Percentiles rank a stretch among this genome's conserved stretches.
Evolutionary conservation across 2,329 filamentous ascomycete species (phyloP).

Genomic region (Raffaelea albimanens): DNA sequence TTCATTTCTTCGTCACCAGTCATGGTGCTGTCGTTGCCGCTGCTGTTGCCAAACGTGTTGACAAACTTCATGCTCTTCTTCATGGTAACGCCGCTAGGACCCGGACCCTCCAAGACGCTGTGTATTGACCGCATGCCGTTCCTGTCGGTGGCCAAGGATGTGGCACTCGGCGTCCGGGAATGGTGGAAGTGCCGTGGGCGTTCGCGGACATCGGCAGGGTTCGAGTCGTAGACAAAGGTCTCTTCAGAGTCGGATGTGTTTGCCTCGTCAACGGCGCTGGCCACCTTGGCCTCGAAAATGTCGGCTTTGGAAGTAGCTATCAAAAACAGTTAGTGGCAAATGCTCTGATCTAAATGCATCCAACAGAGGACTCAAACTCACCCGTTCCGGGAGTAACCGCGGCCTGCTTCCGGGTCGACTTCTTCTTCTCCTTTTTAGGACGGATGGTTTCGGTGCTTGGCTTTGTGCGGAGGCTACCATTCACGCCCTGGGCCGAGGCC

Average conservation of each 20-base stretch:
- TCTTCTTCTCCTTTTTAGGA: constrained; percentile 89
- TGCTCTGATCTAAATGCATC: constrained; percentile 43
- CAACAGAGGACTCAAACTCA: too few species aligned
- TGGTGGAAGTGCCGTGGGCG: constrained; percentile 61
- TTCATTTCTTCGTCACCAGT: constrained; percentile 60
- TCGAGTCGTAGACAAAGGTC: constrained; percentile 98
- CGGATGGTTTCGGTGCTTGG: constrained; percentile 93
- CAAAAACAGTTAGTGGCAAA: too few species aligned
- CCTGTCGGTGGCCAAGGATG: constrained; percentile 66
- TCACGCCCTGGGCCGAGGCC: constrained; percentile 53
- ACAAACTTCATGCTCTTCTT: constrained; percentile 98
- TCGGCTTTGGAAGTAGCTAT: constrained; percentile 94
- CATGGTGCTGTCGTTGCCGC: constrained; percentile 42
- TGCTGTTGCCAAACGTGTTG: constrained; percentile 62
- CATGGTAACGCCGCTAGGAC: constrained; percentile 40
- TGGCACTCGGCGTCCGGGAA: constrained; percentile 88
- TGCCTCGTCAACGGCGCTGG: constrained; percentile 89
- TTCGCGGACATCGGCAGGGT: constrained; percentile 62
- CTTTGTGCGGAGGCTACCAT: constrained; percentile 72
- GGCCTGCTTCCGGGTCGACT: constrained; percentile 63
- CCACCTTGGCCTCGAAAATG: constrained; percentile 95
- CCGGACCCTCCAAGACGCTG: constrained; percentile 47
- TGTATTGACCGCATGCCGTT: constrained; percentile 54
- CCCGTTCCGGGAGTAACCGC: constrained; percentile 59
- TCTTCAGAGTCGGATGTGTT: constrained; percentile 97